Evolutionary conservation across 768 basidiomycete genomes (phyloP).

Genomic region (Tulasnella sp.): DNA sequence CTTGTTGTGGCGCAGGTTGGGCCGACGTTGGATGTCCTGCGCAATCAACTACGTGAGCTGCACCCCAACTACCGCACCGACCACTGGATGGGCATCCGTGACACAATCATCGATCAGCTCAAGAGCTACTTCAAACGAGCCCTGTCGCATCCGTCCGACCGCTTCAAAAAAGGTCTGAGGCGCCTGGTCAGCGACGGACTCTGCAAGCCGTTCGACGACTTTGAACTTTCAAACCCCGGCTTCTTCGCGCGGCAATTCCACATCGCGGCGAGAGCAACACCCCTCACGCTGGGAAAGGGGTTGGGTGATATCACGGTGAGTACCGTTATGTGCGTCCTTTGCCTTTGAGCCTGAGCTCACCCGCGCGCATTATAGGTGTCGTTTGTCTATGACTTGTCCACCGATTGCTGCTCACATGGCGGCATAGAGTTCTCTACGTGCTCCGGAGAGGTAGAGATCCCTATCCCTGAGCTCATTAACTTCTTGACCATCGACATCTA

Average conservation of each 20-base stretch:
- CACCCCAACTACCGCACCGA: neutral
- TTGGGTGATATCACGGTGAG: neutral
- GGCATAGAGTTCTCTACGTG: neutral
- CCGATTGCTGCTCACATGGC: neutral
- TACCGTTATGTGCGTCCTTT: neutral
- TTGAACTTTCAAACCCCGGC: neutral
- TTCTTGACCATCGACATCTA: neutral
- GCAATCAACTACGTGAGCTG: neutral
- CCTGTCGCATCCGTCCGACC: neutral
- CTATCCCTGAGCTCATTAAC: neutral
- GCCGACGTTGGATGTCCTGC: neutral
- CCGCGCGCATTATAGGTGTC: neutral
- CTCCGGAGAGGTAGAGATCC: neutral
- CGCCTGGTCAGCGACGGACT: neutral
- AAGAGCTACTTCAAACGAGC: neutral
- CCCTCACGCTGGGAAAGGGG: neutral
- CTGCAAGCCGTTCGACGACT: neutral
- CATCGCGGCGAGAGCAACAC: neutral
- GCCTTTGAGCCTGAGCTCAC: neutral
- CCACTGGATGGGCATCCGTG: neutral
- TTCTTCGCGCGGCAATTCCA: neutral
- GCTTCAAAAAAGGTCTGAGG: neutral
- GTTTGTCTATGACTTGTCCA: neutral
- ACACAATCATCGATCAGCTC: neutral
- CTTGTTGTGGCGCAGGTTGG: neutral